These are phyloP conservation scores for Fusarium domesticum DNA, from an alignment of 2,329 filamentous ascomycete species.

Conservation along the genomic window DNA sequence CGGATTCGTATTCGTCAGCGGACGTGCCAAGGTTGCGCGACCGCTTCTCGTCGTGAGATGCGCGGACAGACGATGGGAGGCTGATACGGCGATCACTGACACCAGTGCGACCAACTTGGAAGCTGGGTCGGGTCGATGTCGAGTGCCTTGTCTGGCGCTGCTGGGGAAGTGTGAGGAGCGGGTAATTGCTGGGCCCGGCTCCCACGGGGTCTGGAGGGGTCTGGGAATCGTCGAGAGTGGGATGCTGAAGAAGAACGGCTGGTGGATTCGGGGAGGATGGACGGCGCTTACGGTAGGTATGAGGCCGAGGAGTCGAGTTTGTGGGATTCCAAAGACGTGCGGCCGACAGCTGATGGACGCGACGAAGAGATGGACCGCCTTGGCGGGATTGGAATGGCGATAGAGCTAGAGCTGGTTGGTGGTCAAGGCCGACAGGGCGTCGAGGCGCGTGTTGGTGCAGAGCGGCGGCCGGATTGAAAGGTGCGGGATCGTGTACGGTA, in stretches of 20 bases:
- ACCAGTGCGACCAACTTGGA: slow-evolving; percentile 48
- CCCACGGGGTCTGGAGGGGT: slow-evolving; percentile 37
- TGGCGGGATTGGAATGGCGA: slow-evolving; percentile 45
- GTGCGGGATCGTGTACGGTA: slow-evolving; percentile 23
- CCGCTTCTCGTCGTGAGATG: slow-evolving; percentile 52
- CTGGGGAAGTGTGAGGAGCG: slow-evolving; percentile 50
- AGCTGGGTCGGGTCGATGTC: slow-evolving; percentile 44
- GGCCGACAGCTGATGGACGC: slow-evolving; percentile 42
- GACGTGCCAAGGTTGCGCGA: slow-evolving; percentile 33
- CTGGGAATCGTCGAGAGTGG: slow-evolving; percentile 38
- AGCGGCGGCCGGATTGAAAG: slow-evolving; percentile 18
- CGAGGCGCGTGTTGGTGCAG: slow-evolving; percentile 15
- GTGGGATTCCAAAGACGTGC: slow-evolving; percentile 60
- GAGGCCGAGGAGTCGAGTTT: slow-evolving; percentile 53
- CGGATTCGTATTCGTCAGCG: slow-evolving; percentile 15
- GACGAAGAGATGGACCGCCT: slow-evolving; percentile 26
- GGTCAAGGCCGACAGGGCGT: slow-evolving; percentile 13
- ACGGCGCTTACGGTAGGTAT: slow-evolving; percentile 41
- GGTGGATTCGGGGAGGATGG: slow-evolving; percentile 54
- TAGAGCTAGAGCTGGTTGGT: slow-evolving; percentile 17
- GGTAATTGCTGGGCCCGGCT: slow-evolving; percentile 46
- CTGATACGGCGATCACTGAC: slow-evolving; percentile 50
- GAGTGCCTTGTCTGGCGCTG: slow-evolving; percentile 47
- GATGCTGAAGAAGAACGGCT: slow-evolving; percentile 48
- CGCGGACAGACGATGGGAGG: slow-evolving; percentile 51